These are phyloP conservation scores for Aspergillus quadricinctus DNA, from an alignment of 2,329 filamentous ascomycete genomes.

Conservation along the genomic window DNA sequence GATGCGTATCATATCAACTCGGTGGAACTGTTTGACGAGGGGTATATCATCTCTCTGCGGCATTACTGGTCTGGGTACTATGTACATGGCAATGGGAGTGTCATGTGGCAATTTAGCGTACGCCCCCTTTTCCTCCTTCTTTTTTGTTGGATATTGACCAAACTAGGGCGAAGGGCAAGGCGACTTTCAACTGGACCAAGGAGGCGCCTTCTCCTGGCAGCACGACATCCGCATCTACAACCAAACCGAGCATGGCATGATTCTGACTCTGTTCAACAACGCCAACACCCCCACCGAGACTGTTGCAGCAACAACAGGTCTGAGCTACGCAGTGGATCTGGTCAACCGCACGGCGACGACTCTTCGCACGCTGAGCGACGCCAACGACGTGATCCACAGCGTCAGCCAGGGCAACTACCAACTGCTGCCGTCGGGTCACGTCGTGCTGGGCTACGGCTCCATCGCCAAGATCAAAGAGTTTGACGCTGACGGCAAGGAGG, in stretches of 20 bases:
- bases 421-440: conserved; percentile 20
- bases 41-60: conserved; percentile 34
- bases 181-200: conserved; percentile 21
- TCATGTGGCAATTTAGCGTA: conserved; percentile 27
- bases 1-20: conserved; percentile 37
- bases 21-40: conserved; percentile 26
- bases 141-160: neutral
- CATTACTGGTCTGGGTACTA: conserved; percentile 33
- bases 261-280: conserved; percentile 31
- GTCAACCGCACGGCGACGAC: conserved; percentile 19
- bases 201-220: conserved; percentile 27
- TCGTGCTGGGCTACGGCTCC: conserved; percentile 33
- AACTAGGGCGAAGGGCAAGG: conserved; percentile 22
- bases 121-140: neutral
- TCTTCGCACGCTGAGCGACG: conserved; percentile 19
- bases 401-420: conserved; percentile 29
- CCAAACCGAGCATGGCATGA: conserved; percentile 28
- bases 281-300: conserved; percentile 23
- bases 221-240: conserved; percentile 35
- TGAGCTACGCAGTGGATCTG: conserved; percentile 20
- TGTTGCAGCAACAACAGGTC: conserved; percentile 17
- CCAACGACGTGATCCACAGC: conserved; percentile 20
- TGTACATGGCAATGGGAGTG: conserved; percentile 25
- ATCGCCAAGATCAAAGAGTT: conserved; percentile 35
- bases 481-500: conserved; percentile 25